phyloP scores from a whole-genome alignment of 768 basidiomycete genomes.

The Leccinum rimulosum region DNA sequence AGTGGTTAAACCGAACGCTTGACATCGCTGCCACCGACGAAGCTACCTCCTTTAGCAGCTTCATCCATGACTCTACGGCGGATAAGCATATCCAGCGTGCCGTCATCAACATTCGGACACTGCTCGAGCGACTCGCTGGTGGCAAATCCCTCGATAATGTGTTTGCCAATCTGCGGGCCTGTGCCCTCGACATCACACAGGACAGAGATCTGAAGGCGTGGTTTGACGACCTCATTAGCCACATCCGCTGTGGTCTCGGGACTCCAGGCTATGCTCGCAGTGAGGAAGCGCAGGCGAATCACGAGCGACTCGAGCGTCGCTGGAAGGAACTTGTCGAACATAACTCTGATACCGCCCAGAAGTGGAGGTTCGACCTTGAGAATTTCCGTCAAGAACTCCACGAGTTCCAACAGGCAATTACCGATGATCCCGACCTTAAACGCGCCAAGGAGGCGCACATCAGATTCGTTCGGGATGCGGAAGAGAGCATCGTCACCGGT shows the following conservation, averaged over 20 bases:
- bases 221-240: constrained; percentile 53
- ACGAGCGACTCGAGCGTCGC: constrained; percentile 44
- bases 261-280: constrained; percentile 52
- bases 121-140: constrained; percentile 53
- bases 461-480: constrained; percentile 48
- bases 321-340: constrained; percentile 51
- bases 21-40: constrained; percentile 47
- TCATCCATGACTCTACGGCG: constrained; percentile 60
- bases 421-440: constrained; percentile 48
- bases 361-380: constrained; percentile 54
- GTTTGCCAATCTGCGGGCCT: constrained; percentile 39
- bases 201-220: constrained; percentile 53
- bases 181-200: constrained; percentile 47
- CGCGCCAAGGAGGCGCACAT: constrained; percentile 46
- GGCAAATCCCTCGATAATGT: constrained; percentile 50
- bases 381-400: constrained; percentile 43
- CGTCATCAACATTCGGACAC: constrained; percentile 36
- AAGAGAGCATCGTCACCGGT: constrained; percentile 39
- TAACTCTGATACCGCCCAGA: constrained; percentile 38
- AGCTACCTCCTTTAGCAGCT: constrained; percentile 46
- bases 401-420: constrained; percentile 45
- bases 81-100: constrained; percentile 61
- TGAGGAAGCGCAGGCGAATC: constrained; percentile 40
- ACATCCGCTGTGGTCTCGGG: constrained; percentile 45
- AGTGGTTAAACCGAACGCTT: constrained; percentile 52